phyloP scores from a whole-genome alignment of 768 basidiomycete genomes.

The Leccinum obscurum region DNA sequence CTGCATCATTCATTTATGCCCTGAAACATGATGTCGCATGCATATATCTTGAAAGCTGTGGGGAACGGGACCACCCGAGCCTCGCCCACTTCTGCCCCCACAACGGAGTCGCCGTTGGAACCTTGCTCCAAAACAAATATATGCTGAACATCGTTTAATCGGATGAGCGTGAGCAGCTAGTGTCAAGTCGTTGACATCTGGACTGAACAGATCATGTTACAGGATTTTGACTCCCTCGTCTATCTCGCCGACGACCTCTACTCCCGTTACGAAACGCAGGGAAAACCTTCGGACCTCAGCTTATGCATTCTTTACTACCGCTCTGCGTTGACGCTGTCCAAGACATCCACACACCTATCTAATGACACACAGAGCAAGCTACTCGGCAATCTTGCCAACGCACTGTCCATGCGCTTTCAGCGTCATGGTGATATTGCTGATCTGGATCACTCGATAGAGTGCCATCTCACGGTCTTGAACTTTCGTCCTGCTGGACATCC shows the following conservation, averaged over 20 bases:
- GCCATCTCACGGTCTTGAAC: slow-evolving; percentile 26
- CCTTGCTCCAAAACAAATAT: neutral
- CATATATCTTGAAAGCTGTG: slow-evolving; percentile 13
- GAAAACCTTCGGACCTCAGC: slow-evolving; percentile 25
- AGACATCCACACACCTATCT: slow-evolving; percentile 16
- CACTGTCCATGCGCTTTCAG: slow-evolving; percentile 29
- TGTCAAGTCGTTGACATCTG: neutral
- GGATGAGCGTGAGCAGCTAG: slow-evolving; percentile 21
- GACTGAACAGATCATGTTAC: neutral
- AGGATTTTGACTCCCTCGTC: slow-evolving; percentile 27
- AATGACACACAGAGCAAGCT: slow-evolving; percentile 26
- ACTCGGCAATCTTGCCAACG: slow-evolving; percentile 30
- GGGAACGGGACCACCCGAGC: slow-evolving; percentile 5
- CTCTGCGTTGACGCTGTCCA: slow-evolving; percentile 26
- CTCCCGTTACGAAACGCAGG: slow-evolving; percentile 23
- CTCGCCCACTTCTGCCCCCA: slow-evolving; percentile 5
- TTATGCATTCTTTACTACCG: slow-evolving; percentile 29
- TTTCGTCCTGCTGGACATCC: slow-evolving; percentile 29
- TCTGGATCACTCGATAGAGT: slow-evolving; percentile 30
- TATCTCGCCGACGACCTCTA: slow-evolving; percentile 27
- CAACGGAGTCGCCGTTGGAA: neutral
- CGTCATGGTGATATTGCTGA: slow-evolving; percentile 27
- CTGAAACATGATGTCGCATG: slow-evolving; percentile 7
- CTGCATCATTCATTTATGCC: slow-evolving; percentile 4
- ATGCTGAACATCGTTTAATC: neutral